These are phyloP conservation scores for Ceratocystis papillata DNA, from an alignment of 2,329 filamentous ascomycete species.

Conservation along the genomic window DNA sequence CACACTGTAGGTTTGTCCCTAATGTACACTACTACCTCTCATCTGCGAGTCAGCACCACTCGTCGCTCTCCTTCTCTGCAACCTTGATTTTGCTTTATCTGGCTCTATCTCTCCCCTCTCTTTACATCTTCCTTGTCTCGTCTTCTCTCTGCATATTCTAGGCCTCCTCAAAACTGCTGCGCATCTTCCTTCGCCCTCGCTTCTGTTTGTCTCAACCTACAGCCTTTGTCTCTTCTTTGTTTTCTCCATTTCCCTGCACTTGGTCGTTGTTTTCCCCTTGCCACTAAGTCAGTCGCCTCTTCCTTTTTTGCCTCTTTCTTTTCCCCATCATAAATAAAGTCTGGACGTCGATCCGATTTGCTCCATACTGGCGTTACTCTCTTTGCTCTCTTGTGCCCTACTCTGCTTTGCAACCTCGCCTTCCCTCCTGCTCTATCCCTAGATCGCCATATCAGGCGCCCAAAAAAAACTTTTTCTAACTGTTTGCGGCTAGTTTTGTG, in stretches of 20 bases:
- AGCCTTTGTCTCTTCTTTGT: constrained; percentile 11
- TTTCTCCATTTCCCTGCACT: constrained; percentile 10
- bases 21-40: neutral
- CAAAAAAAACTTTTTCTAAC: neutral
- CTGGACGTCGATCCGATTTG: constrained; percentile 2
- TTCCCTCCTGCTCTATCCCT: constrained; percentile 2
- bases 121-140: constrained; percentile 1
- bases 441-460: neutral
- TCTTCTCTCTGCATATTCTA: constrained; percentile 3
- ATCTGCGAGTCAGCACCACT: neutral
- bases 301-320: neutral
- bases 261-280: constrained; percentile 8
- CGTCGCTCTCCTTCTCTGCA: neutral
- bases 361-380: neutral
- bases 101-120: neutral
- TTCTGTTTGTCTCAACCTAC: constrained; percentile 13
- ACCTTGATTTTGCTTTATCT: neutral
- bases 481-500: constrained; percentile 7
- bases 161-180: constrained; percentile 13
- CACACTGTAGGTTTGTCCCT: neutral
- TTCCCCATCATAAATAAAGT: neutral
- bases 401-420: neutral
- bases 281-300: constrained; percentile 6
- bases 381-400: neutral
- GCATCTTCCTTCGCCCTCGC: constrained; percentile 17